Base-by-base conservation (phyloP, 2,329 filamentous ascomycete genomes). In the Exserohilum rostratum region DNA sequence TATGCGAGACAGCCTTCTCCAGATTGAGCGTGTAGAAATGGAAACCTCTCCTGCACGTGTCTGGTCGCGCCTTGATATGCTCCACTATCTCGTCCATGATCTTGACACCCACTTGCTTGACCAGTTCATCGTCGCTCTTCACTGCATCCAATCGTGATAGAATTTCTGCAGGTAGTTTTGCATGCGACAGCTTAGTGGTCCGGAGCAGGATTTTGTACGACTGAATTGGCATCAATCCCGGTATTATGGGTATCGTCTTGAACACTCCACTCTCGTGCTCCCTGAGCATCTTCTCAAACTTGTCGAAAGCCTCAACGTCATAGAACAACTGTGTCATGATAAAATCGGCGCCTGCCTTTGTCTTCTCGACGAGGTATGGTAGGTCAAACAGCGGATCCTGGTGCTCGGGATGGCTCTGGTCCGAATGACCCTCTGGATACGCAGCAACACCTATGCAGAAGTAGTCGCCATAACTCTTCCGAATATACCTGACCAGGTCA, bases 301-400 rank as follows among this genome's bases (percentile, higher is more conserved):
- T 80, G 50, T 87, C 84, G 72, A 96, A 99, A 15, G 90, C 90
- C 3, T 90, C 82, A 20, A 92, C 84, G 71, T 98, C 92, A 75
- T 96, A 99, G 77, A 97, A 98, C 7, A 99, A 83, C 76, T 99
- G 95, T 0, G 95, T 98, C 91, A 99, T 96, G 76, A 99, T 90
- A 71, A 99, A 99, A 77, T 98, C 93, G 46, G 93, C 95, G 1
- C 95, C 95, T 3, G 95, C 95, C 65, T 88, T 82, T 0, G 89
- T 89, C 82, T 99, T 99, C 64, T 96, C 92, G 10, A 96, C 85
- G 49, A 99, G 81, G 68, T 90, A 96, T 0, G 93, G 90, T 55
- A 99, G 78, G 76, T 99, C 95, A 48, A 80, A 78, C 50, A 75
- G 72, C 0, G 84, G 80, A 63, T 83, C 82, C 70, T 89, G 87